Evolutionary conservation across 345 rosid species (phyloP), one percentile per base, ranked within the genome.

Genomic region (Sisymbrium altissimum): DNA sequence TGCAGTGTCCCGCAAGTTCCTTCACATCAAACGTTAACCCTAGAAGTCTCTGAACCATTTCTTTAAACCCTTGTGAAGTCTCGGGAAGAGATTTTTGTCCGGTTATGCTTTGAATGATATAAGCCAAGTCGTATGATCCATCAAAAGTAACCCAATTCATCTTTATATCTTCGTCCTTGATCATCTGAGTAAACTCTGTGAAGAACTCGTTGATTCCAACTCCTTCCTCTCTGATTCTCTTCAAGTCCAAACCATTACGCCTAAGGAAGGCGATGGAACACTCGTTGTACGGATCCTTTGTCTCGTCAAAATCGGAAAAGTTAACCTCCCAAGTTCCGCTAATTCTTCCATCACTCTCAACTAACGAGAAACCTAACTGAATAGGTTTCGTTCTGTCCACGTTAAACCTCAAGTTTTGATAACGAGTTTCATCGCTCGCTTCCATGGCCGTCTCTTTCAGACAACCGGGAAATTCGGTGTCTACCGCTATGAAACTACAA

Each of bases 381-480:
- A 75, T 60, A 0, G 55, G 64, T 17, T 75, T 52, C 23, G 79
- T 69, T 5, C 18, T 17, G 3, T 44, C 29, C 10, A 69, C 70
- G 13, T 60, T 76, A 1, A 21, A 68, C 3, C 9, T 53, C 50
- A 76, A 17, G 43, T 62, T 45, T 0, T 0, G 0, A 14, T 68
- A 62, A 1, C 50, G 50, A 3, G 3, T 13, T 15, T 53, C 41
- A 1, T 53, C 50, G 7, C 1, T n/a, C 0, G 49, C 74, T 0
- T 43, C 23, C 64, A 32, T 23, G 1, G 49, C 6, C 0, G 64
- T 68, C 17, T 41, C 40, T 13, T 2, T 43, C 30, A 75, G 12
- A 1, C 64, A 75, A 0, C 79, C 70, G 0, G 64, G 74, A 35
- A 68, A 68, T 18, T 75, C 69, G 0, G 69, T 75, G 2, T 75